Conservation (phyloP, 208 protist genomes). For the Crithidia bombi region DNA sequence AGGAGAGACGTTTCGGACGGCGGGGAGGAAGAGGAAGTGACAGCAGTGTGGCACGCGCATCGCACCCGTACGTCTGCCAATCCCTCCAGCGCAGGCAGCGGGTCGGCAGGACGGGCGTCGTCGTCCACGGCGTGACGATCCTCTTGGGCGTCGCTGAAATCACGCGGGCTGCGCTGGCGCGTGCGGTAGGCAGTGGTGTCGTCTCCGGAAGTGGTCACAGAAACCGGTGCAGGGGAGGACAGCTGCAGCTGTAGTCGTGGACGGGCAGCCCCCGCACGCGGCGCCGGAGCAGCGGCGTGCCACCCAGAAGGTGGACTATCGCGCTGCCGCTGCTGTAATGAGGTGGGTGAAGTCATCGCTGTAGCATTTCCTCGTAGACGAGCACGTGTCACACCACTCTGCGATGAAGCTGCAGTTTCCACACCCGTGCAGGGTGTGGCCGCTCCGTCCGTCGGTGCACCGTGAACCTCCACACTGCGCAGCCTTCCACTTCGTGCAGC, state of each 20-base stretch:
- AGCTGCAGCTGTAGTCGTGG: conserved; percentile 8
- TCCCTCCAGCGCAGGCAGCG: conserved; percentile 7
- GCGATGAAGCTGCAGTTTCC: too few relatives aligned
- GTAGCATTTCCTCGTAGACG: too few relatives aligned
- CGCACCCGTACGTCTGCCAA: conserved; percentile 4
- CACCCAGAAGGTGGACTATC: too few relatives aligned
- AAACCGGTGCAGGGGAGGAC: neutral
- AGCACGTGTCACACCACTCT: too few relatives aligned
- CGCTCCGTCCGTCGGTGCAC: too few relatives aligned
- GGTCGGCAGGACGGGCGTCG: neutral
- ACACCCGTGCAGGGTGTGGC: too few relatives aligned
- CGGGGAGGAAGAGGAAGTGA: neutral
- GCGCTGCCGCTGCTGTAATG: too few relatives aligned
- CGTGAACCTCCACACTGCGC: too few relatives aligned
- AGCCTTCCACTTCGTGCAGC: too few relatives aligned
- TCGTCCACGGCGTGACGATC: neutral
- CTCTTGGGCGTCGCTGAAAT: neutral
- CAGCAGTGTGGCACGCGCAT: neutral
- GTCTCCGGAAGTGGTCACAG: neutral
- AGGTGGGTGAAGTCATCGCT: too few relatives aligned
- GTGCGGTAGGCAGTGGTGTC: neutral
- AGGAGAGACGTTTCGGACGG: neutral
- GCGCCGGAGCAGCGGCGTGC: too few relatives aligned
- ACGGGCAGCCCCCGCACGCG: neutral
- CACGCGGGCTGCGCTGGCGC: neutral